Conservation (phyloP, 768 basidiomycete genomes). For the Mycena maculata region DNA sequence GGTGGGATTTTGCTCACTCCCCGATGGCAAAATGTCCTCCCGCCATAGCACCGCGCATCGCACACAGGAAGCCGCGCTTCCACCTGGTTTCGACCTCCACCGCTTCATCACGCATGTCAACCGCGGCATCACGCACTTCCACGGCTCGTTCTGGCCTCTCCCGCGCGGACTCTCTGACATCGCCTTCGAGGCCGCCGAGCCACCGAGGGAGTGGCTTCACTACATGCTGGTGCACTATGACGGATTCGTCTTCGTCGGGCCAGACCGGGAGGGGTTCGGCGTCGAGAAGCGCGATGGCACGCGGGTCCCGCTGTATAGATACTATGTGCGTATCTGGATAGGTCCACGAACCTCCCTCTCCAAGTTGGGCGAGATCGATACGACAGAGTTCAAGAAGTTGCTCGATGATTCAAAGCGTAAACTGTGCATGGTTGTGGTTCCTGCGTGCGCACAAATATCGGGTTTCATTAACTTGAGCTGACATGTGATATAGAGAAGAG, state of each 20-base stretch:
- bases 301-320: background rate
- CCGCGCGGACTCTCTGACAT: background rate
- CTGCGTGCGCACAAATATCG: background rate
- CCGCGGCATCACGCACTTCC: conserved; percentile 9
- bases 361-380: background rate
- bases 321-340: background rate
- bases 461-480: background rate
- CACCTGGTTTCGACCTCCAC: conserved; percentile 12
- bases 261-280: background rate
- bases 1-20: background rate
- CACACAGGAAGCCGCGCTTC: conserved; percentile 1
- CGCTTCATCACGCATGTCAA: conserved; percentile 7
- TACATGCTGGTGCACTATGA: background rate
- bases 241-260: background rate
- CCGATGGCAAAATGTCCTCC: background rate
- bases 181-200: background rate
- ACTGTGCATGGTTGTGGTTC: background rate
- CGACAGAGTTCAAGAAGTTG: conserved; percentile 4
- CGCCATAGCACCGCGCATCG: background rate
- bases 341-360: background rate
- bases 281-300: conserved; percentile 4
- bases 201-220: background rate
- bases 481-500: conserved; percentile 3
- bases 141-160: conserved; percentile 7
- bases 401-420: background rate